These are phyloP conservation scores for Epichloe sp. DNA, from an alignment of 2,329 filamentous ascomycete genomes.

Conservation along the genomic window DNA sequence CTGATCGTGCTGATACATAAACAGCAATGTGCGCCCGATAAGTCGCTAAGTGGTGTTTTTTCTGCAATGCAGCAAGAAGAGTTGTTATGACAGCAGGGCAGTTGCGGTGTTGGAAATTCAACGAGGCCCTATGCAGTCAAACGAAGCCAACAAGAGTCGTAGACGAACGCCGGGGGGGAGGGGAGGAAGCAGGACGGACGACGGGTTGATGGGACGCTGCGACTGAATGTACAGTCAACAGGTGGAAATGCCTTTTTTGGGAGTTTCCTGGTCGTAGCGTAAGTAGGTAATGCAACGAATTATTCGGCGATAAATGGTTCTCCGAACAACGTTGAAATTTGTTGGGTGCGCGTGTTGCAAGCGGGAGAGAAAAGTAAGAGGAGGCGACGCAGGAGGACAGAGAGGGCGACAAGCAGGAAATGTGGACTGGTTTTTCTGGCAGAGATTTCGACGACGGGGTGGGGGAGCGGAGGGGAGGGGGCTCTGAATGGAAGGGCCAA, in stretches of 20 bases:
- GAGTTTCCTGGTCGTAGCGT: background rate
- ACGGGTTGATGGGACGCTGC: slow-evolving; percentile 7
- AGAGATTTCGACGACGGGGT: slow-evolving; percentile 5
- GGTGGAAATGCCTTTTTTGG: background rate
- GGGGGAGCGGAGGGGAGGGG: background rate
- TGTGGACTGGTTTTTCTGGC: slow-evolving; percentile 9
- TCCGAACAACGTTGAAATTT: slow-evolving; percentile 4
- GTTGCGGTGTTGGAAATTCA: background rate
- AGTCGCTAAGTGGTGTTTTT: slow-evolving; percentile 17
- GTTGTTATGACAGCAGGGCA: background rate
- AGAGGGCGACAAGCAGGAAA: slow-evolving; percentile 6
- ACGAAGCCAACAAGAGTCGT: background rate
- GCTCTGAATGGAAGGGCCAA: background rate
- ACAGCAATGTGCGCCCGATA: slow-evolving; percentile 39
- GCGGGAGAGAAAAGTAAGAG: background rate
- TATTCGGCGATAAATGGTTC: slow-evolving; percentile 1
- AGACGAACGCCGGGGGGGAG: background rate
- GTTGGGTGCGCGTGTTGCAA: slow-evolving; percentile 2
- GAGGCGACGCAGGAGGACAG: slow-evolving; percentile 6
- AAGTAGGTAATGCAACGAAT: background rate
- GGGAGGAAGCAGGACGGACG: background rate
- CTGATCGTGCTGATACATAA: slow-evolving; percentile 97
- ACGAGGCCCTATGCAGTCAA: background rate
- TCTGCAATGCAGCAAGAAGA: slow-evolving; percentile 3
- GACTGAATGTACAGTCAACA: slow-evolving; percentile 9